Conservation (phyloP, 306 rosid species). For the Prunus mongolica region DNA sequence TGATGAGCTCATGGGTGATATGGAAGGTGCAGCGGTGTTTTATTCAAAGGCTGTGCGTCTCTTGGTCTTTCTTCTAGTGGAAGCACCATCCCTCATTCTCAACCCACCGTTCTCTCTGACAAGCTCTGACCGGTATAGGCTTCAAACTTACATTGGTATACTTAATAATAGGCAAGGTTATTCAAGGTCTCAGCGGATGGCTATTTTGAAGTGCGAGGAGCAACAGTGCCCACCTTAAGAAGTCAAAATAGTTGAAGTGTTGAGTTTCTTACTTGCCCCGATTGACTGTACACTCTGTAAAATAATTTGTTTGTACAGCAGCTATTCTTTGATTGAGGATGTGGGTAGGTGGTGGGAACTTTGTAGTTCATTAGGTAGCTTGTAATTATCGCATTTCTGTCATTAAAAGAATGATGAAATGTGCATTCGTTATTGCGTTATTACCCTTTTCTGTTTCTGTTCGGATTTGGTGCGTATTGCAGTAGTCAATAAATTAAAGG, state of each 20-base stretch:
- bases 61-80: constrained; percentile 73
- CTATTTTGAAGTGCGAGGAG: constrained; percentile 57
- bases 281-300: constrained; percentile 20
- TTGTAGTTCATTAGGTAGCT: constrained; percentile 17
- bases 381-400: constrained; percentile 39
- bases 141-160: constrained; percentile 67
- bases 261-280: constrained; percentile 22
- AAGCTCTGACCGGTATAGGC: constrained; percentile 81
- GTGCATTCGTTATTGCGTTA: constrained; percentile 21
- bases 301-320: constrained; percentile 76
- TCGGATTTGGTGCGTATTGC: not conserved
- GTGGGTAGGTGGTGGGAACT: constrained; percentile 42
- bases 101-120: constrained; percentile 91
- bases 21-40: constrained; percentile 68
- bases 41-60: constrained; percentile 75
- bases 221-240: constrained; percentile 46
- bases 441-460: not conserved
- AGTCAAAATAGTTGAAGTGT: constrained; percentile 17
- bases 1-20: constrained; percentile 84
- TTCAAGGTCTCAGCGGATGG: constrained; percentile 74
- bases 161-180: constrained; percentile 76
- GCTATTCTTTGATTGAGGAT: constrained; percentile 65
- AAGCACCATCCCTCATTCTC: constrained; percentile 89
- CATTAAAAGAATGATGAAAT: constrained; percentile 45
- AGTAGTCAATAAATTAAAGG: not conserved